These are phyloP conservation scores for Alternaria tenuissima DNA, from an alignment of 2,329 filamentous ascomycete genomes.

Conservation along the genomic window DNA sequence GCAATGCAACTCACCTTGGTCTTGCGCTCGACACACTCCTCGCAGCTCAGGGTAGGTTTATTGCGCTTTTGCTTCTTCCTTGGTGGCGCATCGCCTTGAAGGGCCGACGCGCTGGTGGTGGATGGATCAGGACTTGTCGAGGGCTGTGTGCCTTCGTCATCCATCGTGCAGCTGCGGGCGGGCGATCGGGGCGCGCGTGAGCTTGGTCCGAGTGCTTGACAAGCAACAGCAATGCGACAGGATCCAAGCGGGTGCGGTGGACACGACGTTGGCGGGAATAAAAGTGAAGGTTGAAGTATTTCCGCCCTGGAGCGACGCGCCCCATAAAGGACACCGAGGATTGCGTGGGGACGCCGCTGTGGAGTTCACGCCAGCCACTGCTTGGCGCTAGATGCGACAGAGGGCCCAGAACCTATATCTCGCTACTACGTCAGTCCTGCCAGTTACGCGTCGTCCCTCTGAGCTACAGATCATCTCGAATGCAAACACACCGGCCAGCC, in stretches of 20 bases:
- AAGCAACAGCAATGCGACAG: conserved; percentile 7
- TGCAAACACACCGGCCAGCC: too few relatives aligned
- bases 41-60: conserved; percentile 81
- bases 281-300: conserved; percentile 28
- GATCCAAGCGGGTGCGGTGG: conserved; percentile 21
- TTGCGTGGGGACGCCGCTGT: conserved; percentile 20
- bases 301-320: conserved; percentile 24
- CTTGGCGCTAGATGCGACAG: conserved; percentile 12
- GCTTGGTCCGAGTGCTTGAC: conserved; percentile 4
- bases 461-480: too few relatives aligned
- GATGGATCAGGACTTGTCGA: conserved; percentile 33
- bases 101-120: conserved; percentile 14
- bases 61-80: conserved; percentile 83
- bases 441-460: too few relatives aligned
- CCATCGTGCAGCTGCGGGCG: conserved; percentile 8
- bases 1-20: conserved; percentile 68
- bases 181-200: neutral
- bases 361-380: conserved; percentile 22
- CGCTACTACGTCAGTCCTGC: too few relatives aligned
- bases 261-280: conserved; percentile 40
- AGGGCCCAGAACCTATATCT: neutral
- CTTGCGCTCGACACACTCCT: conserved; percentile 82
- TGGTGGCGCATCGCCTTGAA: conserved; percentile 44
- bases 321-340: conserved; percentile 17
- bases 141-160: conserved; percentile 22